A percentile compares a stretch with the other conserved stretches of the same genome.
Conservation (phyloP, 306 rosid genomes). For the Arachis hypogaea region DNA sequence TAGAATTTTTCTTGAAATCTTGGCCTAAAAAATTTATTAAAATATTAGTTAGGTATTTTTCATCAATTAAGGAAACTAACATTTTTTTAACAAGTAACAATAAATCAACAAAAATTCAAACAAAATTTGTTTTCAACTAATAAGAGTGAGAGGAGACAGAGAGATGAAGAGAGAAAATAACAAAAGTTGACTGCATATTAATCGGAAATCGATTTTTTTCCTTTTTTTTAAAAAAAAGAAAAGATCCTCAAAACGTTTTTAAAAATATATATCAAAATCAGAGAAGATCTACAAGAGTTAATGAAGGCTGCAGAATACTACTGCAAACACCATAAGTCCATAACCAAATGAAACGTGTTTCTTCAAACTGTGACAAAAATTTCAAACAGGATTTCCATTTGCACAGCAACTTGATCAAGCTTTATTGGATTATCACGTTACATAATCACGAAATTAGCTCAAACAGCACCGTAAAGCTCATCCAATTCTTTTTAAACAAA, state of each 20-base stretch:
- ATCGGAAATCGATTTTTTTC: too few species aligned
- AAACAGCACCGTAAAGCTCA: slow-evolving; percentile 1
- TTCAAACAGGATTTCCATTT: slow-evolving; percentile 19
- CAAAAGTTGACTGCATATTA: too few species aligned
- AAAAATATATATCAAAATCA: slow-evolving; percentile 7
- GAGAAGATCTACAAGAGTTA: slow-evolving; percentile 1
- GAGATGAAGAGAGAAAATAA: too few species aligned
- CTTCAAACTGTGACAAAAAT: background rate
- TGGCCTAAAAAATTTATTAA: too few species aligned
- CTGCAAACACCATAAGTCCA: background rate
- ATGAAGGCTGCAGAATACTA: slow-evolving; percentile 5
- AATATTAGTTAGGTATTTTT: too few species aligned
- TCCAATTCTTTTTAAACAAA: background rate
- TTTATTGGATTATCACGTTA: slow-evolving; percentile 20
- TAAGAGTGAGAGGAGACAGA: too few species aligned
- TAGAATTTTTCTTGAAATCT: too few species aligned
- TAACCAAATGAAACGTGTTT: slow-evolving; percentile 24
- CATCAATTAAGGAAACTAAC: too few species aligned
- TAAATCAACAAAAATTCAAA: too few species aligned
- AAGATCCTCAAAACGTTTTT: background rate
- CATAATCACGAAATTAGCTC: slow-evolving; percentile 20
- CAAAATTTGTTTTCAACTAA: too few species aligned
- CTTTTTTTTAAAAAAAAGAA: background rate
- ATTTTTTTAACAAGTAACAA: too few species aligned
- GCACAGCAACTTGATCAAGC: slow-evolving; percentile 28